phyloP scores from a whole-genome alignment of 352 stramenopile genomes.

The Pythium angustatum region DNA sequence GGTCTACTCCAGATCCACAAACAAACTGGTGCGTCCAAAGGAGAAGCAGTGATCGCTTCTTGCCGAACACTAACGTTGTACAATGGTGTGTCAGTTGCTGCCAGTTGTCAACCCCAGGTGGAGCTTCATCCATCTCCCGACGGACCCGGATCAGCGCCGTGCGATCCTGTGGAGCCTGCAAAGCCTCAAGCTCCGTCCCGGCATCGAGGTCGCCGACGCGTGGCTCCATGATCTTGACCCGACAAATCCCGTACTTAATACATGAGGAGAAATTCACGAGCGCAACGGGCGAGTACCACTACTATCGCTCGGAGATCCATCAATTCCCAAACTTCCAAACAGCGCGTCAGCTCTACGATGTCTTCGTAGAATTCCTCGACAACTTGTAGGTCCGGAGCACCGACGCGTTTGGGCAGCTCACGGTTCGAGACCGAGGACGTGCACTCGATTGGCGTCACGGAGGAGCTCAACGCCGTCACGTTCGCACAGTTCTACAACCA shows the following conservation, averaged over 20 bases:
- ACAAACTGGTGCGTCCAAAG: not conserved
- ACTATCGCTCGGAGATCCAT: conserved; percentile 18
- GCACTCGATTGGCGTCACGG: conserved; percentile 20
- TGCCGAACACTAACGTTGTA: no score
- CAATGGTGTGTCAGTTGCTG: no score
- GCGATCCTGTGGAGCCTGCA: conserved; percentile 27
- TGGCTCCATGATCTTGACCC: conserved; percentile 13
- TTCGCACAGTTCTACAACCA: conserved; percentile 35
- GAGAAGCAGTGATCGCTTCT: no score
- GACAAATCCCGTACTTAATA: not conserved
- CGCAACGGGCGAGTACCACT: conserved; percentile 3
- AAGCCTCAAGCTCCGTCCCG: conserved; percentile 40
- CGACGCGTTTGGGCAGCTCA: conserved; percentile 45
- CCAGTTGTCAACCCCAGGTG: not conserved
- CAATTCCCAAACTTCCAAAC: conserved; percentile 41
- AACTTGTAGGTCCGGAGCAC: conserved; percentile 62
- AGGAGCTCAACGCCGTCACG: conserved; percentile 29
- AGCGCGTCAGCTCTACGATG: conserved; percentile 45
- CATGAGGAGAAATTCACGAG: conserved; percentile 10
- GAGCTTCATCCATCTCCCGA: conserved; percentile 12
- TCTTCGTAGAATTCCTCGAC: conserved; percentile 37
- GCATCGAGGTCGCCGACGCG: not conserved
- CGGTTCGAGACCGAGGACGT: conserved; percentile 39
- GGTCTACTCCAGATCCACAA: conserved; percentile 3
- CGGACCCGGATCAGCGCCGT: not conserved